A percentile compares a stretch with the other conserved stretches of the same genome.
phyloP scores from a whole-genome alignment of 1,284 basidiomycete genomes.

The Papiliotrema fonsecae region DNA sequence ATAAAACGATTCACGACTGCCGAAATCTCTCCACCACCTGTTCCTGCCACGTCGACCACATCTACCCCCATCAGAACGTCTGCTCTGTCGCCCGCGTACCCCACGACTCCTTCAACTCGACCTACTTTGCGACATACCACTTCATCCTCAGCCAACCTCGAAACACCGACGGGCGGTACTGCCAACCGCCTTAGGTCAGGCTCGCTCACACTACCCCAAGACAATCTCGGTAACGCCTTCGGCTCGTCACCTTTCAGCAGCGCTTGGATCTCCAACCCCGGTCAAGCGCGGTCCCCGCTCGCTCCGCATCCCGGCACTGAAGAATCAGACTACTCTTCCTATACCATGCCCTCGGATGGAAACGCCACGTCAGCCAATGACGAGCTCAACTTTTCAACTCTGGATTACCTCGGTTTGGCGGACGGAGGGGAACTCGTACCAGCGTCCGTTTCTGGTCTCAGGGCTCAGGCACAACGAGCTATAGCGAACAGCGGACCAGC shows the following conservation, averaged over 20 bases:
- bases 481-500: constrained; percentile 64
- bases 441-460: constrained; percentile 75
- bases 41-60: constrained; percentile 9
- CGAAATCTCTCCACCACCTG: constrained; percentile 12
- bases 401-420: constrained; percentile 91
- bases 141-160: constrained; percentile 56
- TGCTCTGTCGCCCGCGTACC: constrained; percentile 37
- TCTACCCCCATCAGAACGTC: constrained; percentile 28
- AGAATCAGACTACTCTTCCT: constrained; percentile 64
- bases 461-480: constrained; percentile 78
- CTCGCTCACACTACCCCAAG: constrained; percentile 70
- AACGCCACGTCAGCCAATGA: constrained; percentile 67
- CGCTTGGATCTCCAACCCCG: constrained; percentile 67
- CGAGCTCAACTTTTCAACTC: constrained; percentile 84
- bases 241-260: constrained; percentile 80
- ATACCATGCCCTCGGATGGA: constrained; percentile 53
- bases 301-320: constrained; percentile 13
- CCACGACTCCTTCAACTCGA: constrained; percentile 43
- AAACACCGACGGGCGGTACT: constrained; percentile 47
- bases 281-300: constrained; percentile 28
- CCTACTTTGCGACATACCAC: constrained; percentile 72
- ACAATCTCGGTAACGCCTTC: constrained; percentile 76
- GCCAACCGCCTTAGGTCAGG: constrained; percentile 80
- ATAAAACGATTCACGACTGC: constrained; percentile 14
- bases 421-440: constrained; percentile 52